A percentile compares a stretch with the other conserved stretches of the same genome.
These are phyloP conservation scores for Leccinum longicurvipes DNA, from an alignment of 768 basidiomycete genomes.

Conservation along the genomic window DNA sequence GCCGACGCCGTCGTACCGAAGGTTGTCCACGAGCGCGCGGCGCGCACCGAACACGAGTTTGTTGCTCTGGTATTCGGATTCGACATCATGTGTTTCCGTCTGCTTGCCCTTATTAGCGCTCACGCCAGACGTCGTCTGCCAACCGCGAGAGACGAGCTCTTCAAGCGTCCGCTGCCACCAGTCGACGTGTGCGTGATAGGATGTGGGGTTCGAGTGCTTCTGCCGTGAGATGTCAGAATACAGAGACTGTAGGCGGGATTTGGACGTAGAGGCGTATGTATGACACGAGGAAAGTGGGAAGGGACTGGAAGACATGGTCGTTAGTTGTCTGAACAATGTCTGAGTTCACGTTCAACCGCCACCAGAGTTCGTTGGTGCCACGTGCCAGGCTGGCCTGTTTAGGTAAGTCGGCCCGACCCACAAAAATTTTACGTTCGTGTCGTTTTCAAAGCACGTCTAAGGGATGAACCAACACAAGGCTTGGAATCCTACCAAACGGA, in stretches of 20 bases:
- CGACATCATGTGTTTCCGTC: constrained; percentile 3
- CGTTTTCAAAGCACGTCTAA: too few relatives aligned
- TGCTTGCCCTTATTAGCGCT: constrained; percentile 7
- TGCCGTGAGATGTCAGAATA: constrained; percentile 88
- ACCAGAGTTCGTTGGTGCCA: too few relatives aligned
- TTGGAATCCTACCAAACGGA: background rate
- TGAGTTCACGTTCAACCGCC: too few relatives aligned
- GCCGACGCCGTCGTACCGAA: constrained; percentile 66
- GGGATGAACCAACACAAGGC: too few relatives aligned
- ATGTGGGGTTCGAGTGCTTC: constrained; percentile 78
- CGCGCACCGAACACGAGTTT: constrained; percentile 60
- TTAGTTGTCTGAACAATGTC: too few relatives aligned
- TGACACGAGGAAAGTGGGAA: constrained; percentile 22
- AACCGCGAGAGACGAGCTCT: constrained; percentile 53
- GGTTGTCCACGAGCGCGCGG: constrained; percentile 50
- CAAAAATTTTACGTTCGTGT: too few relatives aligned
- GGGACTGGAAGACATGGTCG: constrained; percentile 19
- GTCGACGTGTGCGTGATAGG: constrained; percentile 74
- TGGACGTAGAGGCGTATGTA: constrained; percentile 30
- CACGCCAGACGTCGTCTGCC: constrained; percentile 37
- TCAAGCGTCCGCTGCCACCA: constrained; percentile 84
- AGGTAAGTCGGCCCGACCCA: background rate
- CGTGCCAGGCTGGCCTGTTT: too few relatives aligned
- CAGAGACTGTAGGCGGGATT: constrained; percentile 65
- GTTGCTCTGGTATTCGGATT: constrained; percentile 33